Conservation (phyloP, 345 rosid species). For the Mercurialis annua region DNA sequence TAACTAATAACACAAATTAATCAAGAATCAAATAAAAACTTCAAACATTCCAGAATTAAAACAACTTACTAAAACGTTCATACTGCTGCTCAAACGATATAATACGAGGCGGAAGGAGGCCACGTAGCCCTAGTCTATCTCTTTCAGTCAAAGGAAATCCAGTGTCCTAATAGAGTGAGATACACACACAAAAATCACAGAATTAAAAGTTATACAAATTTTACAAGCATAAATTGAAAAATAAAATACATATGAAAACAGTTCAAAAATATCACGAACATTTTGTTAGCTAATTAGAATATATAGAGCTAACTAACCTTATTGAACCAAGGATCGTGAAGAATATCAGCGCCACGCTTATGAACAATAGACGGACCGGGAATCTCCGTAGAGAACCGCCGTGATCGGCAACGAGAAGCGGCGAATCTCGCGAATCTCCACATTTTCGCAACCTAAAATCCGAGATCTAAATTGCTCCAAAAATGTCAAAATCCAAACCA, state of each 20-base stretch:
- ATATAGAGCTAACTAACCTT: conserved; percentile 48
- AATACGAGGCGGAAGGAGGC: conserved; percentile 95
- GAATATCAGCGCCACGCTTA: conserved; percentile 97
- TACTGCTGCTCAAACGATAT: conserved; percentile 86
- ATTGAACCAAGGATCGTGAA: conserved; percentile 99
- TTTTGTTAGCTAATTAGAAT: neutral
- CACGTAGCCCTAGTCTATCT: conserved; percentile 90
- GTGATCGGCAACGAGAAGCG: conserved; percentile 48
- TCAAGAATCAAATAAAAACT: conserved; percentile 5
- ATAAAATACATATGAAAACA: too few relatives aligned
- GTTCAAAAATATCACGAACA: too few relatives aligned
- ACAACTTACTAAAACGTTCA: conserved; percentile 86
- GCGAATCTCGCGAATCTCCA: conserved; percentile 57
- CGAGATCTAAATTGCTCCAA: conserved; percentile 35
- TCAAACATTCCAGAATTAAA: neutral
- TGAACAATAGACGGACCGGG: conserved; percentile 93
- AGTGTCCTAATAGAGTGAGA: conserved; percentile 55
- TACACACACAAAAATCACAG: too few relatives aligned
- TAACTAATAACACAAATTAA: neutral
- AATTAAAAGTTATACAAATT: too few relatives aligned
- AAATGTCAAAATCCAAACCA: neutral
- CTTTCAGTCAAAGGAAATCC: conserved; percentile 95
- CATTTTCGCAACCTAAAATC: conserved; percentile 36
- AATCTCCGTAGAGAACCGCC: conserved; percentile 62
- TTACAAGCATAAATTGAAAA: too few relatives aligned